Evolutionary conservation across 148 eudicot species (phyloP), one percentile per base, ranked within the genome.

Genomic region (Rheum nobile): DNA sequence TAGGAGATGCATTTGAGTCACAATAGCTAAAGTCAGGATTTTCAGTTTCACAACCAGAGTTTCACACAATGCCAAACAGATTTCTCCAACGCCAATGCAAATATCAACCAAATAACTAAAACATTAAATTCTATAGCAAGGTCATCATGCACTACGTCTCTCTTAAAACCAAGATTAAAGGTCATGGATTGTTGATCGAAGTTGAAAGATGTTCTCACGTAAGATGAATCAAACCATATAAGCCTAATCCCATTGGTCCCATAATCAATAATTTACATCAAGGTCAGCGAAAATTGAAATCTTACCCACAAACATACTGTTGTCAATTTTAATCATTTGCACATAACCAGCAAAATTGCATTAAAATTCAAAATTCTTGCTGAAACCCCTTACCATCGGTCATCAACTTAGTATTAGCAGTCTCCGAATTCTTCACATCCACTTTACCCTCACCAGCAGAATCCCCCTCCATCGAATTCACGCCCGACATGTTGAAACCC

Each of bases 401-500:
- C 43, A 7, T 22, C 48, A 43, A 39, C 73, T 2, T 21, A 28
- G 26, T 2, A 34, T 16, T 65, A 39, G 73, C 31, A 71, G 32
- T 41, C 22, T 38, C 46, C 46, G 29, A 2, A 21, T 8, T 43
- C 31, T 71, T 41, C 48, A 16, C 31, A 24, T 21, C 73, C 47
- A 3, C 50, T 43, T 39, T 38, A 6, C 17, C 50, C 73, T 71
- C 73, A 26, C 73, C 73, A 39, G 73, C 48, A 17, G 75, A 73
- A 73, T 50, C 57, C 42, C 35, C 75, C 17, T 48, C 75, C 28
- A 52, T 50, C 41, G 75, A 73, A 73, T 73, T 73, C 35, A 73
- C 44, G 2, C 75, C 75, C 13, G 75, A 73, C 61, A 73, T 73
- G 37, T 54, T 50, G 42, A 73, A 73, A 8, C 75, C 75, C 35